phyloP scores from a whole-genome alignment of 164 flowering plant genomes.

The Pachysandra terminalis region DNA sequence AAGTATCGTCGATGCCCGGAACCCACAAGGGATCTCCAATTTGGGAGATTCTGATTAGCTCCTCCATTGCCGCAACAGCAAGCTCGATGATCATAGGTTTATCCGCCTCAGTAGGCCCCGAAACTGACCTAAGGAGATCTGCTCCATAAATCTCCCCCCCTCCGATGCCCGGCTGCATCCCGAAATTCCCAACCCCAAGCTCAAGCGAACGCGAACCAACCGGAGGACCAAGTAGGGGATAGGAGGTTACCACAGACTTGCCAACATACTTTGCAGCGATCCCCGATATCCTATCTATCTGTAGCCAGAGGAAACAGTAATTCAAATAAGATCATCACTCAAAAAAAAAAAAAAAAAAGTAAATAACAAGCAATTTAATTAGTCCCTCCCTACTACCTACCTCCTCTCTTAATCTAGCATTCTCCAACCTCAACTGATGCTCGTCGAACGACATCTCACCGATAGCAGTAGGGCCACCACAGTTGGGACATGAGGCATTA shows the following conservation, averaged over 20 bases:
- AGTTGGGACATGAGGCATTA: constrained; percentile 75
- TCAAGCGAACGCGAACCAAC: constrained; percentile 62
- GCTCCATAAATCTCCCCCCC: constrained; percentile 63
- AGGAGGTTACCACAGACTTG: constrained; percentile 50
- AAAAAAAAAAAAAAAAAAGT: too few species aligned
- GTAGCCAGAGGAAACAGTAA: constrained; percentile 8
- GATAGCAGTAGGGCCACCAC: constrained; percentile 84
- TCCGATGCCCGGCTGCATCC: constrained; percentile 36
- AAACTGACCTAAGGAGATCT: constrained; percentile 40
- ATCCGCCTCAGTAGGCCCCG: constrained; percentile 48
- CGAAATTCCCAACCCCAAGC: constrained; percentile 53
- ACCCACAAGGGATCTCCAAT: constrained; percentile 56
- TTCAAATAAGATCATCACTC: neutral
- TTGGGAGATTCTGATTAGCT: constrained; percentile 56
- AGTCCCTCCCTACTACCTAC: constrained; percentile 25
- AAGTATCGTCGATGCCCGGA: constrained; percentile 15
- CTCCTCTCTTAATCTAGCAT: constrained; percentile 84
- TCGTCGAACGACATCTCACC: constrained; percentile 96
- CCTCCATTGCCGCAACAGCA: constrained; percentile 83
- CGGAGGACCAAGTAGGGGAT: constrained; percentile 33
- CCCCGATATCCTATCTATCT: constrained; percentile 84
- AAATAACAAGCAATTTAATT: too few species aligned
- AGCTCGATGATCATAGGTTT: constrained; percentile 65
- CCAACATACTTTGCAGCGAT: constrained; percentile 89
- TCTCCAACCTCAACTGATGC: constrained; percentile 81